Base-by-base conservation (phyloP, 2,329 filamentous ascomycete genomes). In the Neofusicoccum sp. region DNA sequence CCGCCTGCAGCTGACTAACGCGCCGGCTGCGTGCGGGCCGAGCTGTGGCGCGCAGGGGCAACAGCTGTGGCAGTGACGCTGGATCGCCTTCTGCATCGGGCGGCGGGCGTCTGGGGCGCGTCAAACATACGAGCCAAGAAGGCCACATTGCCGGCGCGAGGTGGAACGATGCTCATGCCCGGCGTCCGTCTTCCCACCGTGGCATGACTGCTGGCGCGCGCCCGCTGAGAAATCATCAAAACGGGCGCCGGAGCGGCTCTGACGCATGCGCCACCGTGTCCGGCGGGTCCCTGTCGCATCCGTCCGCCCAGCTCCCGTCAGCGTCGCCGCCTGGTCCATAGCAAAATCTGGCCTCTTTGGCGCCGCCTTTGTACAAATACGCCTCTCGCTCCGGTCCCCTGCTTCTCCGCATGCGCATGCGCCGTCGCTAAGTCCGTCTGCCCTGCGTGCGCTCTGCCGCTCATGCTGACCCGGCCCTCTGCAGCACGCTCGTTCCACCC, bases 281-380 rank as follows among this genome's bases (percentile, higher is more conserved):
- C 33, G 51, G 45, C 51, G 51, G 51, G 26, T 56, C 38, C 51
- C 38, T 56, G 38, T 43, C 51, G 51, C 51, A 43, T 56, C 26
- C 30, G 38, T 56, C 16, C 45, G 30, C 11, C 14, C 6, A 16
- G n/a, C 38, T 28, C 49, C 34, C 40, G 34, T 43, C 51, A 45
- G 41, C 41, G 54, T 28, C 31, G 14, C 34, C 51, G 20, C 51
- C 6, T 9, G 34, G 11, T 31, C 36, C 11, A 20, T 31, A 16
- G 7, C 67, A 69, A 70, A 72, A 71, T 69, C 70, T 75, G 72
- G 69, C 73, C 71, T 74, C 68, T 74, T 74, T 68, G 64, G 65
- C 43, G 61, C 58, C 69, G 66, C 68, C 66, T 63, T 67, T 60
- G 65, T 58, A 65, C 63, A 65, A 67, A 57, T 59, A 66, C 65